Evolutionary conservation across 495 filamentous ascomycete species (phyloP).

Genomic region (Hamigera avellanea): DNA sequence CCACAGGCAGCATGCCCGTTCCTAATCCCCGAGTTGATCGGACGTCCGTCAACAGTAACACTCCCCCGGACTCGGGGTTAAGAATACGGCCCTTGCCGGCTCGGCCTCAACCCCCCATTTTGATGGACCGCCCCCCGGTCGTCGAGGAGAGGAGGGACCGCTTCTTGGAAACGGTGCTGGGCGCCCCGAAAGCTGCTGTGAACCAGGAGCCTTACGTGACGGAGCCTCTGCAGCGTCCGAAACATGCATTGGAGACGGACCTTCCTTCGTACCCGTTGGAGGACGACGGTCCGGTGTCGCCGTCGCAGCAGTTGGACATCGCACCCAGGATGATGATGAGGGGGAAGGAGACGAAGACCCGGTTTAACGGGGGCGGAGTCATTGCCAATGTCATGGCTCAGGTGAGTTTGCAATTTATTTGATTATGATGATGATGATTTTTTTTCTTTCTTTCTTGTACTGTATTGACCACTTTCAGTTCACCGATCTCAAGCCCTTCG

Average conservation of each 20-base stretch:
- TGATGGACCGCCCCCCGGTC: slow-evolving; percentile 2
- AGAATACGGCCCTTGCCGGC: slow-evolving; percentile 3
- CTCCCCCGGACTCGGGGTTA: slow-evolving; percentile 26
- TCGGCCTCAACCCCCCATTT: slow-evolving; percentile 1
- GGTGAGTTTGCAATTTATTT: slow-evolving; percentile 10
- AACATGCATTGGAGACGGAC: slow-evolving; percentile 5
- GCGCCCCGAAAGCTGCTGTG: slow-evolving; percentile 28
- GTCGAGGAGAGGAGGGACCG: slow-evolving; percentile 20
- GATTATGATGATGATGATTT: not conserved
- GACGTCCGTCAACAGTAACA: slow-evolving; percentile 14
- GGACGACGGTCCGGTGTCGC: slow-evolving; percentile 12
- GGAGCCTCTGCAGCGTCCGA: slow-evolving; percentile 21
- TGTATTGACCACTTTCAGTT: slow-evolving; percentile 17
- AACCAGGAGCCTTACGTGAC: slow-evolving; percentile 27
- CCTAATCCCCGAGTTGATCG: slow-evolving; percentile 11
- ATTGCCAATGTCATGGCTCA: slow-evolving; percentile 32
- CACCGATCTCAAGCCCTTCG: slow-evolving; percentile 29
- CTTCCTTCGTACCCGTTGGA: slow-evolving; percentile 5
- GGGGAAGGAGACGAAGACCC: slow-evolving; percentile 31
- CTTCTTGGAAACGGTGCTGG: slow-evolving; percentile 34
- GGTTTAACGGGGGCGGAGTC: slow-evolving; percentile 31
- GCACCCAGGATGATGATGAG: slow-evolving; percentile 32
- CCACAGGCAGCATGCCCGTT: slow-evolving; percentile 9
- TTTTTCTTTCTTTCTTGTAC: slow-evolving; percentile 1
- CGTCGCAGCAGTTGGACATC: slow-evolving; percentile 27